A percentile compares a stretch with the other conserved stretches of the same genome.
Evolutionary conservation across 441 rosid species (phyloP).

Genomic region (Melastoma candidum): DNA sequence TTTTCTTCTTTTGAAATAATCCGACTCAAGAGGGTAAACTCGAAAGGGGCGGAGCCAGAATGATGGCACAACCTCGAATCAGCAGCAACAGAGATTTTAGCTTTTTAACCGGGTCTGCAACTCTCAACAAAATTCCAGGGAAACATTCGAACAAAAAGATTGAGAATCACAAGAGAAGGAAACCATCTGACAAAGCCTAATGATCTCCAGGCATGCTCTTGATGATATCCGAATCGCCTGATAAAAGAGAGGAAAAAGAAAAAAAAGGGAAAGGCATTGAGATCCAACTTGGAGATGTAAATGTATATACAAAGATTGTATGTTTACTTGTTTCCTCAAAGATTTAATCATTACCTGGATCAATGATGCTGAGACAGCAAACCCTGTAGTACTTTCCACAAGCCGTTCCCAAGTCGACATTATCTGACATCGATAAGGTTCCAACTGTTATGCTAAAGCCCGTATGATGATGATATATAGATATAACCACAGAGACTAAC

Average conservation of each 20-base stretch:
- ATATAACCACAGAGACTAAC: too few species aligned
- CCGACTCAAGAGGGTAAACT: too few species aligned
- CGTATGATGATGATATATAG: too few species aligned
- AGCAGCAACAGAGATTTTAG: too few species aligned
- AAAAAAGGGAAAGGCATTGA: background rate
- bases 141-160: too few species aligned
- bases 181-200: slow-evolving; percentile 14
- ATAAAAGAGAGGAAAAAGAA: background rate
- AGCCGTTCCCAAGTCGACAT: slow-evolving; percentile 24
- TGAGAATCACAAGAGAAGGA: too few species aligned
- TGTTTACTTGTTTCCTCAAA: background rate
- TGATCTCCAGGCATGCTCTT: slow-evolving; percentile 49
- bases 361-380: slow-evolving; percentile 22
- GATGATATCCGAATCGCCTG: slow-evolving; percentile 74
- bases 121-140: too few species aligned
- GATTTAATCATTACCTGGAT: slow-evolving; percentile 13
- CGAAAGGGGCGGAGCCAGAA: too few species aligned
- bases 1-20: too few species aligned
- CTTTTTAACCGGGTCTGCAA: too few species aligned
- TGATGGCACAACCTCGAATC: too few species aligned
- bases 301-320: background rate
- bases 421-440: slow-evolving; percentile 9
- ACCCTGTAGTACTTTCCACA: slow-evolving; percentile 25
- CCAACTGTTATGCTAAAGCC: too few species aligned
- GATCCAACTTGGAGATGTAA: background rate